Conservation (phyloP, 805 yeast species). For the Jamesozyma gamospora region DNA sequence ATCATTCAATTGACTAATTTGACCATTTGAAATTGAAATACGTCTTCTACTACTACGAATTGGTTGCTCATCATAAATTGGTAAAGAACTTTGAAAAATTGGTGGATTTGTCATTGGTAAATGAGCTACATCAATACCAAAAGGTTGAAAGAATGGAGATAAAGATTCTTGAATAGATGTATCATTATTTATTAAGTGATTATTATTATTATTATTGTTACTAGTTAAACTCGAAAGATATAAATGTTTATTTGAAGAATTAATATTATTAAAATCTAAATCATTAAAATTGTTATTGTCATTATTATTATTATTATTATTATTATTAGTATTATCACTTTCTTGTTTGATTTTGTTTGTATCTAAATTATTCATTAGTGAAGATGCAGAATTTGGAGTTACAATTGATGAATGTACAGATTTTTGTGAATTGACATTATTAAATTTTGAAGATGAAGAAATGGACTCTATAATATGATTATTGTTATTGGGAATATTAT, state of each 20-base stretch:
- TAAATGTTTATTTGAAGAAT: slow-evolving; percentile 7
- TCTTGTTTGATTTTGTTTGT: not conserved
- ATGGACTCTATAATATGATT: not conserved
- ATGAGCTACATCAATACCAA: slow-evolving; percentile 36
- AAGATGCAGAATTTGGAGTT: not conserved
- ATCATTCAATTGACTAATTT: slow-evolving; percentile 61
- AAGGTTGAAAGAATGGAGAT: slow-evolving; percentile 36
- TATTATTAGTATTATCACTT: too few relatives aligned
- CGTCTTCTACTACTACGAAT: slow-evolving; percentile 42
- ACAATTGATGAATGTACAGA: too few relatives aligned
- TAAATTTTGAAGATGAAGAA: not conserved
- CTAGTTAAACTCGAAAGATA: slow-evolving; percentile 11
- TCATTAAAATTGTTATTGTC: not conserved
- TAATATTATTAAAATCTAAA: slow-evolving; percentile 1
- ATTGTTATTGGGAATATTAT: slow-evolving; percentile 1
- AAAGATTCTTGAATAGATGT: slow-evolving; percentile 29
- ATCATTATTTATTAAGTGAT: slow-evolving; percentile 22
- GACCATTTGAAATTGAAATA: slow-evolving; percentile 77
- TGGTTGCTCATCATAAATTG: slow-evolving; percentile 23
- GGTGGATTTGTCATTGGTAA: slow-evolving; percentile 39
- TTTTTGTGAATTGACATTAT: not conserved
- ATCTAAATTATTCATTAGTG: not conserved
- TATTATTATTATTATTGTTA: slow-evolving; percentile 15
- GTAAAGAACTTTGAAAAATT: slow-evolving; percentile 36
- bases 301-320: not conserved